These are phyloP conservation scores for Naganishia friedmannii DNA, from an alignment of 768 basidiomycete genomes.

Conservation along the genomic window DNA sequence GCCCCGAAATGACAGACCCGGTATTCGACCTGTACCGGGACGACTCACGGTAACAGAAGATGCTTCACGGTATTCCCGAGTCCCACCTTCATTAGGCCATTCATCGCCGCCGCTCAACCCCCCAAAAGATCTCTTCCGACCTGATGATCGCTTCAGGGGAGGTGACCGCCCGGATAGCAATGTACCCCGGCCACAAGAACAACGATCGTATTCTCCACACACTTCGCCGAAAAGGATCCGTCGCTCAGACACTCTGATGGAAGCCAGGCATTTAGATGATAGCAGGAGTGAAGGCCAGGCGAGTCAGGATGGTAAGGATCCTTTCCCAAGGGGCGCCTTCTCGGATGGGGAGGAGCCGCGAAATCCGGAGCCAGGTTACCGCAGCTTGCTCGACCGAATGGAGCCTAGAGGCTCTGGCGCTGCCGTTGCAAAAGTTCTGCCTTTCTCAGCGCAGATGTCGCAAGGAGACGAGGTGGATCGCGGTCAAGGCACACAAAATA, in stretches of 20 bases:
- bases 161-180: neutral
- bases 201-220: neutral
- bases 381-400: constrained; percentile 3
- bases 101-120: neutral
- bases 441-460: neutral
- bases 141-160: neutral
- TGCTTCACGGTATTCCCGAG: neutral
- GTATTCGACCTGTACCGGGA: neutral
- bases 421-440: neutral
- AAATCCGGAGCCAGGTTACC: neutral
- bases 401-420: constrained; percentile 2
- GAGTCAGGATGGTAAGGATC: neutral
- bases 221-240: neutral
- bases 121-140: neutral
- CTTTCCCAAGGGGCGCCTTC: neutral
- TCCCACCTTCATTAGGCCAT: neutral
- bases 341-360: constrained; percentile 6
- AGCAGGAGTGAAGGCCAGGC: constrained; percentile 2
- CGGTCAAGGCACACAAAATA: neutral
- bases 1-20: neutral
- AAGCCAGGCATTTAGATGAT: constrained; percentile 1
- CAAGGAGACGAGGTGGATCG: neutral
- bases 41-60: neutral
- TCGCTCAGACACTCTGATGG: neutral
- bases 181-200: neutral